phyloP scores from a whole-genome alignment of 768 basidiomycete species.

The Cantharellus cinnabarinus region DNA sequence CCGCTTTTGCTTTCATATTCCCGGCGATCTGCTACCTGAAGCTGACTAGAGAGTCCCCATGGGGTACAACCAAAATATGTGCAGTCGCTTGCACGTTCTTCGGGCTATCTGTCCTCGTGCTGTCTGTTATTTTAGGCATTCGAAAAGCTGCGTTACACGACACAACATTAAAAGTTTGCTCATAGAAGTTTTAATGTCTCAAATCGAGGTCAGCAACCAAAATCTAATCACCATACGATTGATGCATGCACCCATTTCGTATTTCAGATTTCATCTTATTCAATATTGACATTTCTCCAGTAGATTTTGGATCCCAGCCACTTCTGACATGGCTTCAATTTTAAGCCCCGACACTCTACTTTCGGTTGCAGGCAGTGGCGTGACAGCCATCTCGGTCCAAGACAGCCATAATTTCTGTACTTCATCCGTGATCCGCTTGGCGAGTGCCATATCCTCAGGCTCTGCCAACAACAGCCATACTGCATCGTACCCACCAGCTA shows the following conservation, averaged over 20 bases:
- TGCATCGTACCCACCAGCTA: constrained; percentile 95
- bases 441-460: not conserved
- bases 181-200: not conserved
- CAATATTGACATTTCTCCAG: constrained; percentile 3
- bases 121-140: constrained; percentile 59
- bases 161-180: constrained; percentile 52
- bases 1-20: constrained; percentile 83
- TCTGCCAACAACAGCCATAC: constrained; percentile 74
- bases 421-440: constrained; percentile 23
- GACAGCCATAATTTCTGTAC: constrained; percentile 50
- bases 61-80: constrained; percentile 56
- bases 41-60: constrained; percentile 34
- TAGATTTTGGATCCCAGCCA: constrained; percentile 33
- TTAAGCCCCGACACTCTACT: constrained; percentile 45
- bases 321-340: constrained; percentile 35
- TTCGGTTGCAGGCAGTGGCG: constrained; percentile 51
- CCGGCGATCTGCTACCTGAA: constrained; percentile 74
- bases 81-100: constrained; percentile 54
- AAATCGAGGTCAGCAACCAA: too few relatives aligned
- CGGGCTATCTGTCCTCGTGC: constrained; percentile 53
- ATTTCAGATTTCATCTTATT: not conserved
- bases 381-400: constrained; percentile 42
- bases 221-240: too few relatives aligned
- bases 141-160: constrained; percentile 57
- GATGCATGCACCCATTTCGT: too few relatives aligned